Evolutionary conservation across 148 eudicot genomes (phyloP).

Genomic region (Chenopodium berlandieri): DNA sequence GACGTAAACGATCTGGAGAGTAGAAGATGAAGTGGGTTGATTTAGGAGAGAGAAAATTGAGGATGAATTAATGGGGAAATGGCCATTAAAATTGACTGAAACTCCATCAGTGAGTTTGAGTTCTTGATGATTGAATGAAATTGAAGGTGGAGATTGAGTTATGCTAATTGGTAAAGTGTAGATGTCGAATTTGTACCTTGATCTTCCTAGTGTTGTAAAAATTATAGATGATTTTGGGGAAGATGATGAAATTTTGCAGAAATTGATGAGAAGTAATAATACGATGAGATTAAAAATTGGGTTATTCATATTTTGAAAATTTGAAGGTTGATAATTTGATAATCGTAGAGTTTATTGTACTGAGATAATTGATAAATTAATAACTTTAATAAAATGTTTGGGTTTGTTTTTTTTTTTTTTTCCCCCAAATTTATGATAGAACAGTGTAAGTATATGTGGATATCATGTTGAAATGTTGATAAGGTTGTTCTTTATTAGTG

Average conservation of each 20-base stretch:
- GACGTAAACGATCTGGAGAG: slow-evolving; percentile 47
- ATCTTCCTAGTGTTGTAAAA: slow-evolving; percentile 52
- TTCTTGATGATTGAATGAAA: slow-evolving; percentile 28
- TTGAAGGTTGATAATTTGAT: too few relatives aligned
- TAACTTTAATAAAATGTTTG: too few relatives aligned
- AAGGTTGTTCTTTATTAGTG: too few relatives aligned
- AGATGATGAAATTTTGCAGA: neutral
- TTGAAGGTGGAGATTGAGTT: slow-evolving; percentile 5
- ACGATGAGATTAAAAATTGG: too few relatives aligned
- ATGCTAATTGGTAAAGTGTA: slow-evolving; percentile 44
- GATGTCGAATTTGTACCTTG: slow-evolving; percentile 66
- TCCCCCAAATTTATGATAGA: too few relatives aligned
- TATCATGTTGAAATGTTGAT: too few relatives aligned
- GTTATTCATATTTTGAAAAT: too few relatives aligned
- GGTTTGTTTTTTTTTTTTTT: too few relatives aligned
- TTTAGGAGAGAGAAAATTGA: slow-evolving; percentile 21
- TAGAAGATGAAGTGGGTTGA: slow-evolving; percentile 21
- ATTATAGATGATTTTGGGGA: slow-evolving; percentile 37
- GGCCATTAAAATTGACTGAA: slow-evolving; percentile 79
- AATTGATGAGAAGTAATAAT: neutral
- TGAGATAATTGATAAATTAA: too few relatives aligned
- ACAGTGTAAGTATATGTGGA: too few relatives aligned
- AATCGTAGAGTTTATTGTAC: too few relatives aligned
- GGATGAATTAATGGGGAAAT: slow-evolving; percentile 42
- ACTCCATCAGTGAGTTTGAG: slow-evolving; percentile 60